Evolutionary conservation across 2,329 filamentous ascomycete species (phyloP).

Genomic region (Cladosporium halotolerans): DNA sequence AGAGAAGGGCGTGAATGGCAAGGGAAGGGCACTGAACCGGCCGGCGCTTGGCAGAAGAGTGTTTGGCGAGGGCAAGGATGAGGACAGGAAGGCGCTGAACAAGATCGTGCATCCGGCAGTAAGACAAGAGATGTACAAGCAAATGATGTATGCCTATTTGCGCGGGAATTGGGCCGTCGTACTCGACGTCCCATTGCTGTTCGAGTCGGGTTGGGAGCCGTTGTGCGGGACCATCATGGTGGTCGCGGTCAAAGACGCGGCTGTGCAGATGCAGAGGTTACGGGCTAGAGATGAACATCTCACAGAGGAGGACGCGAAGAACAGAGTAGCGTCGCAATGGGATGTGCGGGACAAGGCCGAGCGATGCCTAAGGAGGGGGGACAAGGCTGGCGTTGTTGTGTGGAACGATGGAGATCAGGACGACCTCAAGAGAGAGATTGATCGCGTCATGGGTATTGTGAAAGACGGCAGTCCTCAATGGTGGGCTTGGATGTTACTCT

Average conservation of each 20-base stretch:
- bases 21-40: constrained; percentile 72
- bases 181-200: constrained; percentile 84
- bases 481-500: constrained; percentile 69
- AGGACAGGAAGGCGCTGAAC: constrained; percentile 73
- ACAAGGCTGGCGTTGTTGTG: constrained; percentile 65
- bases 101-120: constrained; percentile 90
- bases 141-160: constrained; percentile 67
- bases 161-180: constrained; percentile 81
- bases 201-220: constrained; percentile 79
- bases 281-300: constrained; percentile 70
- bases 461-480: constrained; percentile 61
- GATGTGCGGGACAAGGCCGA: constrained; percentile 79
- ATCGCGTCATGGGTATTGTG: constrained; percentile 58
- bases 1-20: constrained; percentile 51
- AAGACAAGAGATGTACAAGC: constrained; percentile 70
- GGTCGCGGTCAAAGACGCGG: constrained; percentile 74
- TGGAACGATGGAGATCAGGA: constrained; percentile 80
- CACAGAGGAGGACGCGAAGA: constrained; percentile 76
- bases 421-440: constrained; percentile 62
- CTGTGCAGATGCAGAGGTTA: constrained; percentile 74
- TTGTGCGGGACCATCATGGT: constrained; percentile 82
- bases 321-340: constrained; percentile 78
- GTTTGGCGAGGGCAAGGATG: constrained; percentile 71
- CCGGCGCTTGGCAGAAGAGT: constrained; percentile 78
- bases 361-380: constrained; percentile 61